phyloP scores from a whole-genome alignment of 1,284 basidiomycete species.

The Phellinidium pouzarii region DNA sequence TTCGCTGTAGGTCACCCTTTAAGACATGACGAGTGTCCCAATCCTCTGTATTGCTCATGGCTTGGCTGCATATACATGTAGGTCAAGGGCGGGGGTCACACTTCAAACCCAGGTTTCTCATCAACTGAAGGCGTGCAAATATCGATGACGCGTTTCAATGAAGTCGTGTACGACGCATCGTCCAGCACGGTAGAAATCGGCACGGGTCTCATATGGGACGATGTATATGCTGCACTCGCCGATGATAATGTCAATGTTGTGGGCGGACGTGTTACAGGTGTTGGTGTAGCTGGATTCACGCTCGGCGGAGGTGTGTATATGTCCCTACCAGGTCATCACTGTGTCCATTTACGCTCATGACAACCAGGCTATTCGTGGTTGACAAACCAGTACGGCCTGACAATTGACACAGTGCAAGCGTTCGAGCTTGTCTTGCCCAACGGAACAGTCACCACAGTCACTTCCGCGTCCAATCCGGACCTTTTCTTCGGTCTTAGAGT shows the following conservation, averaged over 20 bases:
- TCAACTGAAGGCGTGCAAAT: constrained; percentile 25
- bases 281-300: constrained; percentile 17
- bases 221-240: constrained; percentile 22
- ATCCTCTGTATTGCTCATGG: too few species aligned
- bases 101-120: constrained; percentile 22
- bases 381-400: constrained; percentile 17
- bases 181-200: constrained; percentile 19
- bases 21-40: background rate
- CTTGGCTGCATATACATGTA: too few species aligned
- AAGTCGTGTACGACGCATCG: constrained; percentile 17
- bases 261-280: constrained; percentile 23
- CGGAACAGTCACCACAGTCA: constrained; percentile 9
- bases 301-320: constrained; percentile 11
- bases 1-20: constrained; percentile 12
- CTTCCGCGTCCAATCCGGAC: constrained; percentile 13
- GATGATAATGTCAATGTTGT: constrained; percentile 19
- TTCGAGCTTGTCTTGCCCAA: constrained; percentile 14
- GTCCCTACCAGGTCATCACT: too few species aligned
- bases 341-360: too few species aligned
- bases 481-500: constrained; percentile 18
- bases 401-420: constrained; percentile 14
- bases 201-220: constrained; percentile 22
- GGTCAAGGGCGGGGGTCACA: constrained; percentile 25
- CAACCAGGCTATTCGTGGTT: constrained; percentile 16
- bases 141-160: constrained; percentile 22